These are phyloP conservation scores for Aspergillus sp. DNA, from an alignment of 2,329 filamentous ascomycete genomes.

Conservation along the genomic window DNA sequence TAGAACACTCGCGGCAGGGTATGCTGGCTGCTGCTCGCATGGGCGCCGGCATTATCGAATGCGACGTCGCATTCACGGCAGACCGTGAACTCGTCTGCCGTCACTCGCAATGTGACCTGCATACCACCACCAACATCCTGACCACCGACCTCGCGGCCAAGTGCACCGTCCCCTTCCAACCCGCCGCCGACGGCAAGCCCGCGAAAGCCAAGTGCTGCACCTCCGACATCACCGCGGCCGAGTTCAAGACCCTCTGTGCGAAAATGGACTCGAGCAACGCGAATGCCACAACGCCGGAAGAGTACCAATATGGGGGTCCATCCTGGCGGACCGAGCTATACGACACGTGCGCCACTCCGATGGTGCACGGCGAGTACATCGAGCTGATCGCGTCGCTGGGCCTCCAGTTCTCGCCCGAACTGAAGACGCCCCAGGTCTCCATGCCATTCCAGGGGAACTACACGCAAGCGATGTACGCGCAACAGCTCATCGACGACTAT, in stretches of 20 bases:
- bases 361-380: conserved; percentile 19
- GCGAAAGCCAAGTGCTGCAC: conserved; percentile 19
- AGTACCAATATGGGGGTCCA: conserved; percentile 19
- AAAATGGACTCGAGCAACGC: conserved; percentile 21
- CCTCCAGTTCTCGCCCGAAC: conserved; percentile 18
- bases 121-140: conserved; percentile 21
- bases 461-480: conserved; percentile 18
- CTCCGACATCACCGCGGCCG: conserved; percentile 18
- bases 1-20: conserved; percentile 15
- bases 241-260: conserved; percentile 20
- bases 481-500: conserved; percentile 21
- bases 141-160: conserved; percentile 18
- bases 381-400: conserved; percentile 15
- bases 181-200: conserved; percentile 6
- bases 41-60: conserved; percentile 19
- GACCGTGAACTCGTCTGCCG: conserved; percentile 19
- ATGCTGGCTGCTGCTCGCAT: conserved; percentile 18
- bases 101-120: conserved; percentile 21
- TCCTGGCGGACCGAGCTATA: conserved; percentile 17
- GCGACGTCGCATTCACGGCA: conserved; percentile 19
- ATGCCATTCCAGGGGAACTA: conserved; percentile 20
- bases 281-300: conserved; percentile 15
- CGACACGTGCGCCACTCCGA: conserved; percentile 15
- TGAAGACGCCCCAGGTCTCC: conserved; percentile 15
- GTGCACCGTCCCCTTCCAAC: conserved; percentile 17